These are phyloP conservation scores for Saccharomyces jurei DNA, from an alignment of 805 yeast genomes.

Conservation along the genomic window DNA sequence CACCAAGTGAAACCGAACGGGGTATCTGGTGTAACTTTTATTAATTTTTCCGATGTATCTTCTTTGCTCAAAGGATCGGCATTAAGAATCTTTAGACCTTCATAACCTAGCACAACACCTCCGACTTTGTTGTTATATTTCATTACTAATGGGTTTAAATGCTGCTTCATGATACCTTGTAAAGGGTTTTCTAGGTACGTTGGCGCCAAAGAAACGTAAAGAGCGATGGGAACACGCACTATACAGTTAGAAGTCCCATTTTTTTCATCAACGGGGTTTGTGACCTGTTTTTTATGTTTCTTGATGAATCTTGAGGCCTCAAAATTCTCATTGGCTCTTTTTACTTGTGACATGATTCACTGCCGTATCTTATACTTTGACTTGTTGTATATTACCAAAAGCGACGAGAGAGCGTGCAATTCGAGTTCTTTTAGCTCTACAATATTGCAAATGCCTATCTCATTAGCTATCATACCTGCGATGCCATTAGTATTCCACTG, in stretches of 20 bases:
- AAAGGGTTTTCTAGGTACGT: constrained; percentile 57
- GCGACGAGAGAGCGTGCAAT: not conserved
- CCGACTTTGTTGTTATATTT: constrained; percentile 60
- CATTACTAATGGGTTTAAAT: constrained; percentile 85
- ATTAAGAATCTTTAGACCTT: constrained; percentile 47
- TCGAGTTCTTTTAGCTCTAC: not conserved
- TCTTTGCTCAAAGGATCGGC: constrained; percentile 37
- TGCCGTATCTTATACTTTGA: not conserved
- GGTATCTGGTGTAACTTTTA: constrained; percentile 64
- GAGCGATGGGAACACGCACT: constrained; percentile 31
- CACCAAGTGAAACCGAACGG: constrained; percentile 91
- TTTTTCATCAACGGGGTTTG: constrained; percentile 24
- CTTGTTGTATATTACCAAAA: not conserved
- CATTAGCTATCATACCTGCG: not conserved
- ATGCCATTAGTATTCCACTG: not conserved
- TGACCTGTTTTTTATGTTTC: constrained; percentile 20
- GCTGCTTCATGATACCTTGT: constrained; percentile 78
- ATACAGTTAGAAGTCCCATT: constrained; percentile 29
- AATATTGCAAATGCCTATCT: not conserved
- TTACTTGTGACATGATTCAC: constrained; percentile 12
- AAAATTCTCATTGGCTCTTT: constrained; percentile 21
- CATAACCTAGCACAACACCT: constrained; percentile 81
- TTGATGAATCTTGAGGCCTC: constrained; percentile 20
- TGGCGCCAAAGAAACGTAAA: constrained; percentile 89
- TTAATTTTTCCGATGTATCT: constrained; percentile 38